Base-by-base conservation (phyloP, 768 basidiomycete species). In the Mrakia gelida region DNA sequence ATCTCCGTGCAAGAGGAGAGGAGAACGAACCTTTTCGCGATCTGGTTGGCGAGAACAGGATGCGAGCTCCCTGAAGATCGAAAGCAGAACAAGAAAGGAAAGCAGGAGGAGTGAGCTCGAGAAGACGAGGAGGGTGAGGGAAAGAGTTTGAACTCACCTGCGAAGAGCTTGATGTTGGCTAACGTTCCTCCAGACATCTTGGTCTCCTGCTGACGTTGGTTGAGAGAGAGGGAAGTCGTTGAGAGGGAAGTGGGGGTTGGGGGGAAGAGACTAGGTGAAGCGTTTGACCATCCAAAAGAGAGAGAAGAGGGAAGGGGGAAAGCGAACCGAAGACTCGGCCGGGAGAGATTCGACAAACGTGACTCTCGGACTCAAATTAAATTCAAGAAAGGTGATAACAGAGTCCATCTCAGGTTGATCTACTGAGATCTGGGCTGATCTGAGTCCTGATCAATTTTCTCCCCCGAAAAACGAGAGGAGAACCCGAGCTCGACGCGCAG, bases 161-260 rank as follows among this genome's bases (percentile, higher is more conserved):
- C 71, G 32, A 78, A 78, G 49, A 78, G 77, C 73, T 78, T 78
- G 77, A 78, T 78, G 71, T 78, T 73, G 49, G 73, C 72, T 13
- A 78, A 34, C 23, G 77, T 73, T 38, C 72, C 77, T 45, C 73
- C 73, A 45, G 77, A 78, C 77, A 78, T 78, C 56, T 41, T 34
- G 26, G n/a, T 26, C 67, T 52, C 15, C 49, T 52, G 49, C 49
- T 52, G 11, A 5, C 49, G 49, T 15, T 15, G 49, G 18, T 21
- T 18, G 49, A 52, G 49, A 8, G 67, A 70, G 38, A 45, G 9
- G 10, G 18, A 38, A 45, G 67, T 18, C 18, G 38, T 34, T 18
- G 67, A 34, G 63, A 7, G 63, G 63, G 30, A 26, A 45, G 67
- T 10, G 34, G 41, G 41, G 9, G 34, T 8, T 16, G 65, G 15